phyloP scores from a whole-genome alignment of 2,329 filamentous ascomycete genomes.

The Colletotrichum lentis region DNA sequence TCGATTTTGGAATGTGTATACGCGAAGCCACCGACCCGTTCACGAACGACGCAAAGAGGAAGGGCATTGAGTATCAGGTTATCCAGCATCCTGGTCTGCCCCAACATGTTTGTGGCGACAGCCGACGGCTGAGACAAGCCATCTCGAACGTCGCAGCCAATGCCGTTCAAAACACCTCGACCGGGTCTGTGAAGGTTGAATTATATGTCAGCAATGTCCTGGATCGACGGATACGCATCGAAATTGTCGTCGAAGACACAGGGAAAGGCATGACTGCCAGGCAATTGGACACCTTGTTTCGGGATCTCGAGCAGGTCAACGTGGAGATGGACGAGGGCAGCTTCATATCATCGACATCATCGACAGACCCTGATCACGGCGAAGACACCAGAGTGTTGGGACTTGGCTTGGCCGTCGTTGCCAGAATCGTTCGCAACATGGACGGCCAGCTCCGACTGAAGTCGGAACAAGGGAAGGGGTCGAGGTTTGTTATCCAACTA shows the following conservation, averaged over 20 bases:
- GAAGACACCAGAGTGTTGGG: slow-evolving; percentile 66
- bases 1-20: slow-evolving; percentile 76
- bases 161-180: slow-evolving; percentile 78
- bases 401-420: slow-evolving; percentile 87
- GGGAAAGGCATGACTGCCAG: slow-evolving; percentile 75
- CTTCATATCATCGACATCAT: slow-evolving; percentile 29
- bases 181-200: slow-evolving; percentile 75
- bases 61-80: slow-evolving; percentile 75
- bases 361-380: slow-evolving; percentile 43
- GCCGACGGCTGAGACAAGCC: slow-evolving; percentile 80
- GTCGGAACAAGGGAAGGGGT: slow-evolving; percentile 83
- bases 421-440: slow-evolving; percentile 87
- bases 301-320: slow-evolving; percentile 66
- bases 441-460: slow-evolving; percentile 85
- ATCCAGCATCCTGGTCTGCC: slow-evolving; percentile 74
- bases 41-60: slow-evolving; percentile 75
- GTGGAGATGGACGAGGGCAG: slow-evolving; percentile 51
- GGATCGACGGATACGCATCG: slow-evolving; percentile 68
- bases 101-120: slow-evolving; percentile 77
- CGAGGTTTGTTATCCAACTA: slow-evolving; percentile 81
- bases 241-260: slow-evolving; percentile 79
- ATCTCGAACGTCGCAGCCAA: slow-evolving; percentile 86
- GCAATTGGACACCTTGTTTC: slow-evolving; percentile 65
- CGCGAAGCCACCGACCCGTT: slow-evolving; percentile 82
- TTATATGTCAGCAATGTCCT: slow-evolving; percentile 66